These are phyloP conservation scores for Colletotrichum simmondsii DNA, from an alignment of 2,329 filamentous ascomycete genomes.

Conservation along the genomic window DNA sequence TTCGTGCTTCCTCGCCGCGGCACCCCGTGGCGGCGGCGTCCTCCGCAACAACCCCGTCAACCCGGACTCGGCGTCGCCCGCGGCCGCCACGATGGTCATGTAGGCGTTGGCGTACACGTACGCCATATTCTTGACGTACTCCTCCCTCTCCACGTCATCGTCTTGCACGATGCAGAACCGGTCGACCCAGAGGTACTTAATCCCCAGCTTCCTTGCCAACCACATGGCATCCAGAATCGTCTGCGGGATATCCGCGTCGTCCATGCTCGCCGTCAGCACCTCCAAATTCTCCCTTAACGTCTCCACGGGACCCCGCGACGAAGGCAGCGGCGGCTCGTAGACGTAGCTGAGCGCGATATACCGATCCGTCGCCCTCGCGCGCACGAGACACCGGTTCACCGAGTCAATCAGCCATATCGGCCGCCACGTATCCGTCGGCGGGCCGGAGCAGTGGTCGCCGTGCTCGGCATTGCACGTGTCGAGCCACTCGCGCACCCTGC, in stretches of 20 bases:
- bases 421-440: conserved; percentile 45
- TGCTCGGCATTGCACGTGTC: conserved; percentile 55
- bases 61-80: conserved; percentile 52
- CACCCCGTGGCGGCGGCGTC: conserved; percentile 38
- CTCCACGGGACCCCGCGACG: conserved; percentile 38
- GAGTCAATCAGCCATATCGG: conserved; percentile 55
- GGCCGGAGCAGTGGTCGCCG: conserved; percentile 50
- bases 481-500: conserved; percentile 54
- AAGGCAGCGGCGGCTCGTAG: conserved; percentile 46
- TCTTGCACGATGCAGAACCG: conserved; percentile 58
- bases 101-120: conserved; percentile 57
- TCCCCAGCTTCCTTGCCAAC: conserved; percentile 54
- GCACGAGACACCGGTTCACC: conserved; percentile 51
- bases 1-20: conserved; percentile 45
- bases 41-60: conserved; percentile 38
- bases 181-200: conserved; percentile 59
- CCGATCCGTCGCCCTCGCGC: conserved; percentile 49
- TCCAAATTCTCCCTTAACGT: conserved; percentile 50
- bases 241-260: conserved; percentile 49
- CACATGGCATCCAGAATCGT: conserved; percentile 57
- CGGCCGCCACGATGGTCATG: conserved; percentile 55
- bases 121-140: conserved; percentile 57
- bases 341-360: conserved; percentile 61
- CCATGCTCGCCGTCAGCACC: conserved; percentile 47
- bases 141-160: conserved; percentile 50